These are phyloP conservation scores for Porphyra umbilicalis DNA, from an alignment of 31 red algal genomes.

Conservation along the genomic window DNA sequence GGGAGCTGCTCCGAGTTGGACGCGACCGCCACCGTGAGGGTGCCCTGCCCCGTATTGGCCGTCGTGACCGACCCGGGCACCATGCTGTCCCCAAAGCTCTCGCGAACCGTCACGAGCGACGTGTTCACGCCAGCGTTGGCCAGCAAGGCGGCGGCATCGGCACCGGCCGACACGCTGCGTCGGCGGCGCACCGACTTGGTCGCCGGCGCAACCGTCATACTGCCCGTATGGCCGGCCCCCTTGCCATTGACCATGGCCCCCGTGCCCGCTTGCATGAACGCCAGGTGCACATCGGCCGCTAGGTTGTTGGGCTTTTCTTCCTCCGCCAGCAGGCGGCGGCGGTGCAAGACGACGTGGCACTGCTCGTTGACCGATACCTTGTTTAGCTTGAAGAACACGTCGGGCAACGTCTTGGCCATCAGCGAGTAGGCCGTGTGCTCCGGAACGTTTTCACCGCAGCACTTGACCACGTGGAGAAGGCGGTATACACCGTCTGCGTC, in stretches of 20 bases:
- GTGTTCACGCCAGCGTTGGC: background rate
- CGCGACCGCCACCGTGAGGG: background rate
- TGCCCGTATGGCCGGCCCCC: background rate
- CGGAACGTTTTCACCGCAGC: conserved; percentile 48
- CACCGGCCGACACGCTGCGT: too few species aligned
- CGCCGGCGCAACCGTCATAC: background rate
- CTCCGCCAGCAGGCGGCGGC: conserved; percentile 25
- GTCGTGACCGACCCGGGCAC: background rate
- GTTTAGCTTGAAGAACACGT: conserved; percentile 29
- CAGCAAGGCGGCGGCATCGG: background rate
- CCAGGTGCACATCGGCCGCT: conserved; percentile 30
- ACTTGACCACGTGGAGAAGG: conserved; percentile 30
- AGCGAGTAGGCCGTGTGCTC: conserved; percentile 25
- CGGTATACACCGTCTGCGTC: conserved; percentile 42
- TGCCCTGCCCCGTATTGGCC: background rate
- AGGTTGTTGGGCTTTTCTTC: conserved; percentile 32
- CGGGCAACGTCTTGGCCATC: conserved; percentile 30
- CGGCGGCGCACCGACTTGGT: background rate
- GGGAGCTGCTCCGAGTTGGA: background rate
- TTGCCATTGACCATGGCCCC: background rate
- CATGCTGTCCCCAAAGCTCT: background rate
- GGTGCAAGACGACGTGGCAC: conserved; percentile 20
- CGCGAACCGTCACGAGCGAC: background rate
- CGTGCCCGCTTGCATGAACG: background rate
- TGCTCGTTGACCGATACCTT: conserved; percentile 12